Evolutionary conservation across 345 rosid genomes (phyloP), one percentile per base, ranked within the genome.

Genomic region (Aquilaria yunnanensis): DNA sequence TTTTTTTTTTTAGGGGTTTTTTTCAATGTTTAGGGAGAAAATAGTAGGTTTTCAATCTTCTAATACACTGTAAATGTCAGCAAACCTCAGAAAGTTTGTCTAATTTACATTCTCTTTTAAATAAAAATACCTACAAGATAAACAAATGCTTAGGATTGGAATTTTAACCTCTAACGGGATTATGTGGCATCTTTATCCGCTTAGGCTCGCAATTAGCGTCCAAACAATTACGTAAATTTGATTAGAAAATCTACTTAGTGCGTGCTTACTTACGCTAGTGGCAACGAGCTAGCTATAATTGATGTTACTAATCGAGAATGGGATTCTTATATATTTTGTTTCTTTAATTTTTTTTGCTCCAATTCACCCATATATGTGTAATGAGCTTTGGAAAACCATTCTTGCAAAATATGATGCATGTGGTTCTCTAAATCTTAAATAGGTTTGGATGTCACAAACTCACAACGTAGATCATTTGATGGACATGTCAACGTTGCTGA

Each of bases 151-250:
- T 23, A 23, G 23, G 1, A 63, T 69, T 33, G 72, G 56, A 66
- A 54, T 69, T 66, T 49, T 5, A 66, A 67, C 66, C 65, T 10
- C 12, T 23, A 14, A 14, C 12, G 53, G 5, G 47, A 33, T 10
- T 49, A 47, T 64, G 71, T 73, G 73, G 66, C 78, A 51, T 71
- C 67, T 14, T 51, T 71, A 65, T 74, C 78, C 69, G 10, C 31
- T 13, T 32, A 29, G 66, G 63, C 52, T 71, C 65, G 32, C 72
- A 32, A 23, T 2, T 41, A 13, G 54, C 46, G 30, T 64, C 57
- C 33, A 13, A 32, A 61, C 12, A 1, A 60, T 9, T 14, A 10
- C 14, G 9, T 3, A 52, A 52, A 43, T 8, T 23, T 37, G 2
- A 43, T n/a, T 10, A 14, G 33, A 56, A 33, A 13, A 30, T 33